A percentile compares a stretch with the other conserved stretches of the same genome.
Conservation (phyloP, 495 filamentous ascomycete species). For the Filosporella fistucella region DNA sequence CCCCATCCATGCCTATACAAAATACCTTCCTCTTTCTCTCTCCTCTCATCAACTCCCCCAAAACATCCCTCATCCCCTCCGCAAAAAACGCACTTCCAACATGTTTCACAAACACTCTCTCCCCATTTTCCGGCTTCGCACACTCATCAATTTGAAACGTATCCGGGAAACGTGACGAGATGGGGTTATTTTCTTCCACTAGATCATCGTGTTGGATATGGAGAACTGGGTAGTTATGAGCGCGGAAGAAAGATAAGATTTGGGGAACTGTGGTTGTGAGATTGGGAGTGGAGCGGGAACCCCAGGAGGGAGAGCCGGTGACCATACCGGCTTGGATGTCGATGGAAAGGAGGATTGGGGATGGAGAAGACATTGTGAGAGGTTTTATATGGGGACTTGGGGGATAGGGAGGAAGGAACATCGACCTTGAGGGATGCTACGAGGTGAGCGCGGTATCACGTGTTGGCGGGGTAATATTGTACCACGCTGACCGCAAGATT, state of each 20-base stretch:
- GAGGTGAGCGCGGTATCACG: too few species aligned
- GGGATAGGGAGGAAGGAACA: too few species aligned
- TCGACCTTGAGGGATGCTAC: too few species aligned
- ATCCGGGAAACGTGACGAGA: conserved; percentile 7
- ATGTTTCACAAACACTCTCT: conserved; percentile 15
- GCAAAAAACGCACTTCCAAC: conserved; percentile 12
- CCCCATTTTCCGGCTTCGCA: conserved; percentile 1
- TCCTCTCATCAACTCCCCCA: background rate
- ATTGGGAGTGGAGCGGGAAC: conserved; percentile 14
- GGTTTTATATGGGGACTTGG: too few species aligned
- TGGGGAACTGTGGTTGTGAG: conserved; percentile 10
- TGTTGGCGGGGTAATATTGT: too few species aligned
- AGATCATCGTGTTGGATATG: conserved; percentile 20
- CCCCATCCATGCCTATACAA: conserved; percentile 17
- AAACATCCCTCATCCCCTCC: conserved; percentile 1
- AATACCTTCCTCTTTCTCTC: conserved; percentile 10
- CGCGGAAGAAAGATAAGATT: conserved; percentile 12
- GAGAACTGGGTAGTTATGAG: conserved; percentile 8
- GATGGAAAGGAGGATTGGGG: conserved; percentile 14
- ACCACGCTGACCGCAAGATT: too few species aligned
- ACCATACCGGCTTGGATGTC: conserved; percentile 15
- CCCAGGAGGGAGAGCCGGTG: conserved; percentile 6
- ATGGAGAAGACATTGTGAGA: too few species aligned
- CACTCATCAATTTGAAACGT: conserved; percentile 9
- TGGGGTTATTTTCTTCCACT: conserved; percentile 1